Conservation (phyloP, 768 basidiomycete species). For the Amanita phalloides region DNA sequence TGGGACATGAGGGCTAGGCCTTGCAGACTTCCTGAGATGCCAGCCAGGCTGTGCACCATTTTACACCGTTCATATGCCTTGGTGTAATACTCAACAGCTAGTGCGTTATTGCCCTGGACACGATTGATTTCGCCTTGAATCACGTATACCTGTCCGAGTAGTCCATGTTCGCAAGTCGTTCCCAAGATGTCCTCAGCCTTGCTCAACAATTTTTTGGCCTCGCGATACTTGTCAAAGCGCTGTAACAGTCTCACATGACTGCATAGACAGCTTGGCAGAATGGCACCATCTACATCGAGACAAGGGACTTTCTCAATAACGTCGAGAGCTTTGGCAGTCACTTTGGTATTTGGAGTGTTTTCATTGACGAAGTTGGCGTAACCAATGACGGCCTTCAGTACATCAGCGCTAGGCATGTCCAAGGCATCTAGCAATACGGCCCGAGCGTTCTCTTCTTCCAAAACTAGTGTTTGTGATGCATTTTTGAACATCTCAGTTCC, state of each 20-base stretch:
- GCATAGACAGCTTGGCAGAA: neutral
- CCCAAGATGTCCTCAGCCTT: neutral
- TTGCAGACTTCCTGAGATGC: neutral
- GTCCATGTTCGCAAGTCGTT: neutral
- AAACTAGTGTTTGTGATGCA: neutral
- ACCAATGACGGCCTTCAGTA: neutral
- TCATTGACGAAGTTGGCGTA: neutral
- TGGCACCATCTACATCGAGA: neutral
- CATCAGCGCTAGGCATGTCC: neutral
- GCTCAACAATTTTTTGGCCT: neutral
- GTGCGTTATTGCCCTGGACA: neutral
- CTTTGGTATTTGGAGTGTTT: neutral
- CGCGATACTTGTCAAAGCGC: neutral
- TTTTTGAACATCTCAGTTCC: neutral
- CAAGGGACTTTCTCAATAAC: neutral
- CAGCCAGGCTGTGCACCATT: neutral
- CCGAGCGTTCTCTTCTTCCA: neutral
- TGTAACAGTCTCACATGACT: neutral
- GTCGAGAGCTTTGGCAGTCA: neutral
- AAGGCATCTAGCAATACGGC: neutral
- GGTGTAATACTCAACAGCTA: neutral
- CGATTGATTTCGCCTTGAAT: neutral
- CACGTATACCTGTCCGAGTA: neutral
- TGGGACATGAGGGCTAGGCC: neutral
- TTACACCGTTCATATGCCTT: neutral